Conservation (phyloP, 2,329 filamentous ascomycete species). For the Penicillium sp. region DNA sequence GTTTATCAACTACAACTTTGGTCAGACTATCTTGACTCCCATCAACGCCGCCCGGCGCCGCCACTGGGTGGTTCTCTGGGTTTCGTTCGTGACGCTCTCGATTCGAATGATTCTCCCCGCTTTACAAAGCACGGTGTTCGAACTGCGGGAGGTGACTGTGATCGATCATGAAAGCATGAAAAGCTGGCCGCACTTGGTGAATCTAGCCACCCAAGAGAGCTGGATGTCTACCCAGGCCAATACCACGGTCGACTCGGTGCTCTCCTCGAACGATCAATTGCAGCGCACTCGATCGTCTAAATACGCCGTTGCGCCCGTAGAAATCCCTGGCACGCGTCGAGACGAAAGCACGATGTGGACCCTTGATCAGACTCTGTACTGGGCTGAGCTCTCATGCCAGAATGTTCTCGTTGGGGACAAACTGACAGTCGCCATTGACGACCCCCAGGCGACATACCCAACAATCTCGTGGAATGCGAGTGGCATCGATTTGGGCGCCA, state of each 20-base stretch:
- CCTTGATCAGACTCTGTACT: slow-evolving; percentile 36
- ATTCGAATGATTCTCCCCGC: slow-evolving; percentile 37
- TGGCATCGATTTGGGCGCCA: slow-evolving; percentile 24
- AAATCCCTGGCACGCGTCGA: slow-evolving; percentile 27
- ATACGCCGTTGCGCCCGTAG: slow-evolving; percentile 36
- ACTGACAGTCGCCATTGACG: slow-evolving; percentile 25
- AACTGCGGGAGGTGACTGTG: slow-evolving; percentile 31
- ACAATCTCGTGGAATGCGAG: slow-evolving; percentile 31
- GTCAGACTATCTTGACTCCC: slow-evolving; percentile 37
- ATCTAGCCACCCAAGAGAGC: slow-evolving; percentile 28
- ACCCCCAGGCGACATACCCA: slow-evolving; percentile 14
- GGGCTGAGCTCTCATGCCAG: slow-evolving; percentile 28
- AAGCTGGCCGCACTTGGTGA: slow-evolving; percentile 31
- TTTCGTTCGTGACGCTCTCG: slow-evolving; percentile 34
- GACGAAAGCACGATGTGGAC: slow-evolving; percentile 31
- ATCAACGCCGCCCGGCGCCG: slow-evolving; percentile 32
- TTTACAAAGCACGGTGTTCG: slow-evolving; percentile 33
- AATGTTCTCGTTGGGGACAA: slow-evolving; percentile 20
- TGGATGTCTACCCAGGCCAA: slow-evolving; percentile 34
- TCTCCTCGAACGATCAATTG: slow-evolving; percentile 18
- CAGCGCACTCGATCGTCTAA: slow-evolving; percentile 27
- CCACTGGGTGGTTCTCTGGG: slow-evolving; percentile 35
- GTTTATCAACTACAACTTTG: slow-evolving; percentile 41
- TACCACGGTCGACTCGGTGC: slow-evolving; percentile 23
- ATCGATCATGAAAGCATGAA: slow-evolving; percentile 24